A percentile compares a stretch with the other conserved stretches of the same genome.
Evolutionary conservation across 1,284 basidiomycete species (phyloP).

Genomic region (Afroboletus lepidellus): DNA sequence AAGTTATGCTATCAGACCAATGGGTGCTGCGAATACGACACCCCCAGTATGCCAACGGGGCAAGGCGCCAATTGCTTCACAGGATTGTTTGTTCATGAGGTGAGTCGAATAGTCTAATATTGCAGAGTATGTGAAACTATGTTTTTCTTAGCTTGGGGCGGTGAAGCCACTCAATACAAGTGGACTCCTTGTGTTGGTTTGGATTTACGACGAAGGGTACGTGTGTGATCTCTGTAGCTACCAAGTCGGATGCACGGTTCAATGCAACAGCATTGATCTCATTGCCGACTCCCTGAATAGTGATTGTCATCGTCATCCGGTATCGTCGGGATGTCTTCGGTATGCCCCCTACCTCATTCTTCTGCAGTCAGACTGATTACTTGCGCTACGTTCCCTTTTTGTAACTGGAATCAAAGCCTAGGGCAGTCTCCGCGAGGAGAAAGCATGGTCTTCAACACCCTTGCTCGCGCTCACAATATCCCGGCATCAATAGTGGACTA

Average conservation of each 20-base stretch:
- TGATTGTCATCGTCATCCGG: constrained; percentile 40
- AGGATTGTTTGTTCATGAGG: constrained; percentile 26
- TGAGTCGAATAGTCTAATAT: constrained; percentile 3
- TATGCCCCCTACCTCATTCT: constrained; percentile 7
- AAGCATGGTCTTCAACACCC: neutral
- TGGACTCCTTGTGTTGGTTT: constrained; percentile 18
- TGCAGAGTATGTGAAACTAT: neutral
- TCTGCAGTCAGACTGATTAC: neutral
- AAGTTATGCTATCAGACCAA: constrained; percentile 13
- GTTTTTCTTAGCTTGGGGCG: constrained; percentile 8
- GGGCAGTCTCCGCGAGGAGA: constrained; percentile 31
- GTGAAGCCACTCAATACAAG: neutral
- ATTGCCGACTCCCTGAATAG: constrained; percentile 24
- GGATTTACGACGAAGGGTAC: constrained; percentile 28
- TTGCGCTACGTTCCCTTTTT: constrained; percentile 28
- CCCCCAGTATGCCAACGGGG: neutral
- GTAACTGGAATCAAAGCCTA: constrained; percentile 26
- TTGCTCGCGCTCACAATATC: neutral
- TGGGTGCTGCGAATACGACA: neutral
- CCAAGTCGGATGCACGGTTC: constrained; percentile 4
- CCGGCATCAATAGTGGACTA: constrained; percentile 28
- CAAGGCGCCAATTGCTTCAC: no score
- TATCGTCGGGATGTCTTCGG: constrained; percentile 46
- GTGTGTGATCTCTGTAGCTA: constrained; percentile 6
- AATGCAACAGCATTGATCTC: constrained; percentile 18